Conservation (phyloP, 2,329 filamentous ascomycete genomes). For the Acephala macrosclerotiorum region DNA sequence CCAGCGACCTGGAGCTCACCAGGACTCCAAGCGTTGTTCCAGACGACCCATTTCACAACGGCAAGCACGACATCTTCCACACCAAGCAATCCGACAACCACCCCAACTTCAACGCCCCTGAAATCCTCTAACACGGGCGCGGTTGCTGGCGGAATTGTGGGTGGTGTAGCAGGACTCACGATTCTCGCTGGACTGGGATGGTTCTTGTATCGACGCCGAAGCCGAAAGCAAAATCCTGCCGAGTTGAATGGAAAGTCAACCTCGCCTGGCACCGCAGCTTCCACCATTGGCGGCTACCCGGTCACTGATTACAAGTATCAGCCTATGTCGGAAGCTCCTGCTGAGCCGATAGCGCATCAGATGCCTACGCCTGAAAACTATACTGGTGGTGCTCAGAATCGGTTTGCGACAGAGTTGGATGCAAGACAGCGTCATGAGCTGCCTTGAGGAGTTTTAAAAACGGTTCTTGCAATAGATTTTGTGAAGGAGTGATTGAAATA, state of each 20-base stretch:
- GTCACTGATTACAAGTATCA: background rate
- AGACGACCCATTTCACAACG: slow-evolving; percentile 16
- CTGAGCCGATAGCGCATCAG: background rate
- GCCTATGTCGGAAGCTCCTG: too few relatives aligned
- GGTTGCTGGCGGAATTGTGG: slow-evolving; percentile 31
- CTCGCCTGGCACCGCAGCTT: background rate
- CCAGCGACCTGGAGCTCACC: slow-evolving; percentile 19
- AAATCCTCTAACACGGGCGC: slow-evolving; percentile 19
- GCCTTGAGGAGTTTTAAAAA: background rate
- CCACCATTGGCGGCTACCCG: background rate
- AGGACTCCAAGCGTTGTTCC: slow-evolving; percentile 17
- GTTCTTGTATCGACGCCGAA: slow-evolving; percentile 22
- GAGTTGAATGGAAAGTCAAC: background rate
- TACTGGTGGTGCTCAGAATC: background rate
- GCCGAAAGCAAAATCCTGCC: background rate
- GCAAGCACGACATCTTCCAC: slow-evolving; percentile 6
- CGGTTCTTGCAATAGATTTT: too few relatives aligned
- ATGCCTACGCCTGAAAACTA: background rate
- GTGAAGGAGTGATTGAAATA: too few relatives aligned
- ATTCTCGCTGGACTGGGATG: slow-evolving; percentile 18
- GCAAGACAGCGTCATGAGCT: background rate
- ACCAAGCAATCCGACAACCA: slow-evolving; percentile 6
- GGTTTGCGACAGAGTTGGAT: slow-evolving; percentile 1
- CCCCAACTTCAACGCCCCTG: background rate
- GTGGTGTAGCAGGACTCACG: slow-evolving; percentile 25